Conservation (phyloP, 2,329 filamentous ascomycete genomes). For the Aureobasidium pullulans region DNA sequence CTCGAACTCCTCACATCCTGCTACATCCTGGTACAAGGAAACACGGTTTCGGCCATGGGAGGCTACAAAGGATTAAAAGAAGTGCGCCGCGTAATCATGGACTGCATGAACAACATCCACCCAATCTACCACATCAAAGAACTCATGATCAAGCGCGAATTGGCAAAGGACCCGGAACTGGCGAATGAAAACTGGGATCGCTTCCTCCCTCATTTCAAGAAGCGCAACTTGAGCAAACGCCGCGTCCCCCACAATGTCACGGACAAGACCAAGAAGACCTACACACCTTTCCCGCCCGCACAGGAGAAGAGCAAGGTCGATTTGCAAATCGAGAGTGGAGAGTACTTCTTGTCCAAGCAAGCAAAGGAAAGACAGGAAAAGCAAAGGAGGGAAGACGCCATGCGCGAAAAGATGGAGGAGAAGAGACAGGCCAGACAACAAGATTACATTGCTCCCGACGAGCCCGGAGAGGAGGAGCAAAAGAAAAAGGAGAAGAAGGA, state of each 20-base stretch:
- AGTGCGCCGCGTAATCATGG: slow-evolving; percentile 78
- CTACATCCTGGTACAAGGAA: slow-evolving; percentile 93
- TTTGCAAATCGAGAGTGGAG: slow-evolving; percentile 92
- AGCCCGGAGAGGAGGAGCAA: slow-evolving; percentile 48
- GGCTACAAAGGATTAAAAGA: slow-evolving; percentile 91
- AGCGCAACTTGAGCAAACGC: slow-evolving; percentile 77
- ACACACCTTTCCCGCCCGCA: slow-evolving; percentile 93
- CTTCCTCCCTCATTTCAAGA: slow-evolving; percentile 96
- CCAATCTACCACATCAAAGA: slow-evolving; percentile 91
- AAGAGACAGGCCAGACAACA: slow-evolving; percentile 77
- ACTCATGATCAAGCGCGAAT: slow-evolving; percentile 86
- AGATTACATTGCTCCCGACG: slow-evolving; percentile 81
- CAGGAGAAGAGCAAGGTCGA: slow-evolving; percentile 99
- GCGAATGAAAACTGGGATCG: slow-evolving; percentile 89
- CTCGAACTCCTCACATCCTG: slow-evolving; percentile 85
- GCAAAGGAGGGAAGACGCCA: slow-evolving; percentile 74
- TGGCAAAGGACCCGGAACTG: slow-evolving; percentile 81
- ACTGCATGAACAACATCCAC: slow-evolving; percentile 94
- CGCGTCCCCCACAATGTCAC: slow-evolving; percentile 75
- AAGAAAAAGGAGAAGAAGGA: slow-evolving; percentile 35
- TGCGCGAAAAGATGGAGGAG: slow-evolving; percentile 80
- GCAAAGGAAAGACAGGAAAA: slow-evolving; percentile 78
- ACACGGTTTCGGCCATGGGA: slow-evolving; percentile 89
- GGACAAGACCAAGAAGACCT: slow-evolving; percentile 88
- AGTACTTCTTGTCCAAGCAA: slow-evolving; percentile 91